Conservation (phyloP, 2,329 filamentous ascomycete species). For the Fusarium sp. region DNA sequence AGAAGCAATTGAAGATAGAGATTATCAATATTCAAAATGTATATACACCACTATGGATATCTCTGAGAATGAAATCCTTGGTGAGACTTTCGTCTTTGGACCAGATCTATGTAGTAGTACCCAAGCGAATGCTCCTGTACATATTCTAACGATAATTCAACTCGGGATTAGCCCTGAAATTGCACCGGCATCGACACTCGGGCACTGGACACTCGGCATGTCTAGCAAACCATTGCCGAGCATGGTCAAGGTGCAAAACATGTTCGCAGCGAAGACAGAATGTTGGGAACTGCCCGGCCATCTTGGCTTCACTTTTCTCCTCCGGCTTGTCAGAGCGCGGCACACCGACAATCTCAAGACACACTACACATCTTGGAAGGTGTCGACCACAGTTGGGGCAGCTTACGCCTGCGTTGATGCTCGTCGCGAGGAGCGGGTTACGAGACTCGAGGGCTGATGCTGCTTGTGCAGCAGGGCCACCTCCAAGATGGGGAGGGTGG, state of each 20-base stretch:
- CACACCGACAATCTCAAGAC: slow-evolving; percentile 73
- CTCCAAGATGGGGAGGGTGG: slow-evolving; percentile 27
- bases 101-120: not conserved
- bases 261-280: slow-evolving; percentile 77
- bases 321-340: slow-evolving; percentile 70
- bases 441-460: slow-evolving; percentile 52
- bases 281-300: slow-evolving; percentile 71
- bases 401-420: slow-evolving; percentile 70
- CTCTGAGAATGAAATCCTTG: not conserved
- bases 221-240: slow-evolving; percentile 72
- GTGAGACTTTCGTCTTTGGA: not conserved
- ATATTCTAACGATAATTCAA: slow-evolving; percentile 60
- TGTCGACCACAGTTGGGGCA: slow-evolving; percentile 76
- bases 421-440: slow-evolving; percentile 69
- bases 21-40: slow-evolving; percentile 21
- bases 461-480: slow-evolving; percentile 26
- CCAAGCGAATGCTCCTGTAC: not conserved
- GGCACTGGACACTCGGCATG: slow-evolving; percentile 76
- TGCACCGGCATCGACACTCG: slow-evolving; percentile 74
- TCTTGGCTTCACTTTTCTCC: slow-evolving; percentile 60
- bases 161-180: slow-evolving; percentile 70
- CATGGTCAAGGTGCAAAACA: slow-evolving; percentile 75
- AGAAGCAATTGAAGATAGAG: slow-evolving; percentile 28
- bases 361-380: slow-evolving; percentile 75
- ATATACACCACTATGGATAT: not conserved